Base-by-base conservation (phyloP, 352 stramenopile genomes). In the Hyaloperonospora brassicae region DNA sequence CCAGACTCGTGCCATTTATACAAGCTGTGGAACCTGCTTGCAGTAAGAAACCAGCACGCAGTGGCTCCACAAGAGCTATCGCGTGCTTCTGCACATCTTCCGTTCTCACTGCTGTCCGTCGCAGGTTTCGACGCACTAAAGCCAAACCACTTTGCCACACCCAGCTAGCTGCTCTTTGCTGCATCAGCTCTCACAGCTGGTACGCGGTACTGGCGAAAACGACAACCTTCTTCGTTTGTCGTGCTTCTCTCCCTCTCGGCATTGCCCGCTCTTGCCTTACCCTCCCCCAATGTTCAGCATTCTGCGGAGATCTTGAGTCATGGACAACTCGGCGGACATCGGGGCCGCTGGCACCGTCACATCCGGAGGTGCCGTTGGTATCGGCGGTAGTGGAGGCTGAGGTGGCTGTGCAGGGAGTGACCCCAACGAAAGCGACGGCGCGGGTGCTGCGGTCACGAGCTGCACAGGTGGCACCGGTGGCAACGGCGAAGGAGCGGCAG, bases 201-300 rank as follows among this genome's bases (percentile, higher is more conserved):
- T 38, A 52, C 48, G 34, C 41, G 45, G 25, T 38, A 10, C n/a
- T 49, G 14, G 21, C 35, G 24, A n/a, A 13, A 14, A 8, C 8
- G 38, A 9, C 21, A 31, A 27, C 11, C 22, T 21, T 8, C 27
- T 34, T 34, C 8, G 27, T 34, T 34, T 8, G 8, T 34, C 27
- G 27, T 34, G 27, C 4, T 34, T 8, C 27, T 34, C 27, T 8
- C 8, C 27, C 27, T 8, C 27, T 8, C 27, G 8, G 4, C 8
- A 34, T 27, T 39, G 31, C 1, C 31, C 50, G 36, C 39, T 49
- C 40, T 44, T 12, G 43, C 22, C 24, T 65, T 72, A 76, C 12
- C 57, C 70, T 23, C 70, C 66, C 23, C 75, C 75, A 49, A 89
- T 91, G 68, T 89, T 91, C 42, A 91, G 72, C 81, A 91, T 82